These are phyloP conservation scores for Aureobasidium sp. DNA, from an alignment of 2,329 filamentous ascomycete species.

Conservation along the genomic window DNA sequence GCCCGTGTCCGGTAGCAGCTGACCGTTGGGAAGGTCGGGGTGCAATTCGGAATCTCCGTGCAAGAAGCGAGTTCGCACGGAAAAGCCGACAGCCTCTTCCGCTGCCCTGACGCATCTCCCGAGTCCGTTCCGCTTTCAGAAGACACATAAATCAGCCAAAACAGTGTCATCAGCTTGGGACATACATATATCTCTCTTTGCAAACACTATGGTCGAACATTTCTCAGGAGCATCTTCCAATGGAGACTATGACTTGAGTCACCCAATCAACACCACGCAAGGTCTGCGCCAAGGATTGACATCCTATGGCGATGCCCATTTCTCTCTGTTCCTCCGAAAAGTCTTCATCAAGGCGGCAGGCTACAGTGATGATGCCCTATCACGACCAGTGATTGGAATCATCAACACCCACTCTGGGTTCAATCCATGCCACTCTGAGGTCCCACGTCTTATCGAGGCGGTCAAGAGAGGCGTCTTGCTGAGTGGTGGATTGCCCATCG, in stretches of 20 bases:
- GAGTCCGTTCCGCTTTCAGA: neutral
- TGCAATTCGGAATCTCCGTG: too few species aligned
- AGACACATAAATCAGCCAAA: too few species aligned
- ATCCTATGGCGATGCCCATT: constrained; percentile 66
- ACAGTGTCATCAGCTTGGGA: too few species aligned
- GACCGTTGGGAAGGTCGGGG: too few species aligned
- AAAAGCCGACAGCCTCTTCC: too few species aligned
- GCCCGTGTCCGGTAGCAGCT: too few species aligned
- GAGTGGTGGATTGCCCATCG: constrained; percentile 59
- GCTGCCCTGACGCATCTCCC: too few species aligned
- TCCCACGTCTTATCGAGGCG: constrained; percentile 64
- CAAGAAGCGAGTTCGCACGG: too few species aligned
- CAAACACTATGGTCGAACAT: neutral
- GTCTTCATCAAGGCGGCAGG: constrained; percentile 72
- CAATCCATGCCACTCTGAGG: constrained; percentile 68
- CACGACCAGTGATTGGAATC: constrained; percentile 64
- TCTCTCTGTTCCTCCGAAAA: constrained; percentile 67
- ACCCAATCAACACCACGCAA: constrained; percentile 40
- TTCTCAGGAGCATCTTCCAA: neutral
- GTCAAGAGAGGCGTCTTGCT: constrained; percentile 62
- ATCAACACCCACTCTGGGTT: constrained; percentile 67
- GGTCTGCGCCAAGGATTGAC: constrained; percentile 60
- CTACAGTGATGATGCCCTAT: constrained; percentile 64
- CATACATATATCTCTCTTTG: neutral
- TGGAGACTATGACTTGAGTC: constrained; percentile 53